Evolutionary conservation across 1,139 yeast genomes (phyloP).

Genomic region (Scheffersomyces parashehatae): DNA sequence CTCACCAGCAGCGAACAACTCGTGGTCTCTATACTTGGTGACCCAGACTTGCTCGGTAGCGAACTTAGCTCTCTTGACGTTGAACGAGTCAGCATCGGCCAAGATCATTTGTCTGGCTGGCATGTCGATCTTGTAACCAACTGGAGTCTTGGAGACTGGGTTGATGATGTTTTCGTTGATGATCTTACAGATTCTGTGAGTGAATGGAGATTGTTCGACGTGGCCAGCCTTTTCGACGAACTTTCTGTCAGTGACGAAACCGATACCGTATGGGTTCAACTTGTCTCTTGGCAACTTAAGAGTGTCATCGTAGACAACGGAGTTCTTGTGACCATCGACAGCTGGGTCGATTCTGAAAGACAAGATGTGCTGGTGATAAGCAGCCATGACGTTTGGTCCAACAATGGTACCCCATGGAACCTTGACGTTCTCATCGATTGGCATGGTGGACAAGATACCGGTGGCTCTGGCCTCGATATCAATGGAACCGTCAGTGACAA

Average conservation of each 20-base stretch:
- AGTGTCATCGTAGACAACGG: slow-evolving; percentile 76
- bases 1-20: slow-evolving; percentile 75
- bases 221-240: slow-evolving; percentile 71
- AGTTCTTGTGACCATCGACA: slow-evolving; percentile 78
- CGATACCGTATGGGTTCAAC: slow-evolving; percentile 72
- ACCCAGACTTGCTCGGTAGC: slow-evolving; percentile 80
- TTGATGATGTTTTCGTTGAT: slow-evolving; percentile 77
- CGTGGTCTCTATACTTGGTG: slow-evolving; percentile 67
- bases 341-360: slow-evolving; percentile 88
- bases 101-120: slow-evolving; percentile 76
- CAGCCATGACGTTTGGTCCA: slow-evolving; percentile 85
- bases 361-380: slow-evolving; percentile 85
- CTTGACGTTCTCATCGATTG: slow-evolving; percentile 71
- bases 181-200: slow-evolving; percentile 76
- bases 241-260: slow-evolving; percentile 66
- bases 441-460: slow-evolving; percentile 82
- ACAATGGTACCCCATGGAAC: slow-evolving; percentile 86
- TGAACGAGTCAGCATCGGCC: slow-evolving; percentile 64
- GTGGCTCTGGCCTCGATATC: slow-evolving; percentile 87
- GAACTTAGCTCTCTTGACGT: slow-evolving; percentile 65
- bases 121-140: slow-evolving; percentile 77
- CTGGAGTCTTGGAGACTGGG: slow-evolving; percentile 75
- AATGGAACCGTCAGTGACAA: slow-evolving; percentile 81
- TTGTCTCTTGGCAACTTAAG: slow-evolving; percentile 58
- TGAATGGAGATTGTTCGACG: slow-evolving; percentile 74